phyloP scores from a whole-genome alignment of 257 asterid genomes.

The Rauvolfia tetraphylla region DNA sequence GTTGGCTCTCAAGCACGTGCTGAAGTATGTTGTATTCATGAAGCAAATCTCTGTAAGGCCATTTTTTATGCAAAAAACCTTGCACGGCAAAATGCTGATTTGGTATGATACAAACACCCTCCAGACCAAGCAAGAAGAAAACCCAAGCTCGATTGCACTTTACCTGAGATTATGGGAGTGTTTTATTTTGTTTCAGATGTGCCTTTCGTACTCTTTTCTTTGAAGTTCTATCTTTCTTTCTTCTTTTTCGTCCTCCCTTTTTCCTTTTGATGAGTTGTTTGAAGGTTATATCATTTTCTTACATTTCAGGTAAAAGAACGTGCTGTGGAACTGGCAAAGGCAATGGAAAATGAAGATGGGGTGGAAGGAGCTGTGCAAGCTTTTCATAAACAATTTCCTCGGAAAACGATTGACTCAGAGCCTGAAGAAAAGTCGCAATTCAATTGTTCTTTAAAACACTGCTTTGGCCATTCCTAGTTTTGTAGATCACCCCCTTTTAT shows the following conservation, averaged over 20 bases:
- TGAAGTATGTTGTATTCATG: too few relatives aligned
- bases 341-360: slow-evolving; percentile 89
- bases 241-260: not conserved
- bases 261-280: not conserved
- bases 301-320: slow-evolving; percentile 56
- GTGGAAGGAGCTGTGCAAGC: slow-evolving; percentile 80
- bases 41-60: too few relatives aligned
- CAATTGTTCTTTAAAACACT: not conserved
- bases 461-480: slow-evolving; percentile 8
- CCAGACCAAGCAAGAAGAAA: too few relatives aligned
- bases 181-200: too few relatives aligned
- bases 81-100: too few relatives aligned
- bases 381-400: slow-evolving; percentile 62
- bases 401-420: slow-evolving; percentile 23
- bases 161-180: too few relatives aligned
- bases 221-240: not conserved
- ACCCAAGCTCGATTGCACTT: too few relatives aligned
- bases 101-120: too few relatives aligned
- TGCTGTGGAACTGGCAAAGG: slow-evolving; percentile 65
- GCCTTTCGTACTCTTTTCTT: too few relatives aligned
- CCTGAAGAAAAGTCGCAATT: slow-evolving; percentile 21
- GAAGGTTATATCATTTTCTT: not conserved
- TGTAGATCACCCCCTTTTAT: not conserved
- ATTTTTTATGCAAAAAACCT: too few relatives aligned
- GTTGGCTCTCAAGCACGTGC: too few relatives aligned